These are phyloP conservation scores for Sporothrix protearum DNA, from an alignment of 2,329 filamentous ascomycete genomes.

Conservation along the genomic window DNA sequence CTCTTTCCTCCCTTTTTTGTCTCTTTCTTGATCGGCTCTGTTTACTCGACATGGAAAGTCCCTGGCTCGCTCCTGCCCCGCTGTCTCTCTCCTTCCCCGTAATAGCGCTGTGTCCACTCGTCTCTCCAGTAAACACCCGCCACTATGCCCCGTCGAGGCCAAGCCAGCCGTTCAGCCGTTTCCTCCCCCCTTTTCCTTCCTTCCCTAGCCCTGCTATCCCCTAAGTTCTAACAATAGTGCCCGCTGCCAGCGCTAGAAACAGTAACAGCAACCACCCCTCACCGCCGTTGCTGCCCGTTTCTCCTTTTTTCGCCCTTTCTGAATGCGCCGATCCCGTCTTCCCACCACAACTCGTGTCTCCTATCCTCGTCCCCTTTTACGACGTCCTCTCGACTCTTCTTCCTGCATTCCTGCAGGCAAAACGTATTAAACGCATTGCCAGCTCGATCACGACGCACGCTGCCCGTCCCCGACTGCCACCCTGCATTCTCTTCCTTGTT, in stretches of 20 bases:
- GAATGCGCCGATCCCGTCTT: conserved; percentile 14
- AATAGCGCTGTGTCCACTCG: conserved; percentile 7
- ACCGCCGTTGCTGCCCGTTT: conserved; percentile 20
- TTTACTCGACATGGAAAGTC: neutral
- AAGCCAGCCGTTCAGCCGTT: conserved; percentile 13
- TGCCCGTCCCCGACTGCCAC: neutral
- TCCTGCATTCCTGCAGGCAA: neutral
- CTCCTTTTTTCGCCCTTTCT: conserved; percentile 9
- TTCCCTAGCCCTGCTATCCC: neutral
- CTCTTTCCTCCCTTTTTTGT: neutral
- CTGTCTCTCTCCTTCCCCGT: neutral
- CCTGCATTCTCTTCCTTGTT: neutral
- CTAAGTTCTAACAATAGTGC: conserved; percentile 4
- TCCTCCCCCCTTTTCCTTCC: neutral
- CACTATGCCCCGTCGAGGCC: conserved; percentile 10
- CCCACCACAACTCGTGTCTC: neutral
- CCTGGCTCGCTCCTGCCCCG: conserved; percentile 6
- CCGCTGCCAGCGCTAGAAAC: neutral
- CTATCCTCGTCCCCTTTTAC: neutral
- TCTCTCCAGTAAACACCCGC: neutral
- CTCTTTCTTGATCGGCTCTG: neutral
- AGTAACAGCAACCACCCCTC: conserved; percentile 19
- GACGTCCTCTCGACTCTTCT: neutral
- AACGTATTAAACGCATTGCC: neutral
- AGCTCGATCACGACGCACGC: neutral